Evolutionary conservation across 2,329 filamentous ascomycete species (phyloP).

Genomic region (Septoria linicola): DNA sequence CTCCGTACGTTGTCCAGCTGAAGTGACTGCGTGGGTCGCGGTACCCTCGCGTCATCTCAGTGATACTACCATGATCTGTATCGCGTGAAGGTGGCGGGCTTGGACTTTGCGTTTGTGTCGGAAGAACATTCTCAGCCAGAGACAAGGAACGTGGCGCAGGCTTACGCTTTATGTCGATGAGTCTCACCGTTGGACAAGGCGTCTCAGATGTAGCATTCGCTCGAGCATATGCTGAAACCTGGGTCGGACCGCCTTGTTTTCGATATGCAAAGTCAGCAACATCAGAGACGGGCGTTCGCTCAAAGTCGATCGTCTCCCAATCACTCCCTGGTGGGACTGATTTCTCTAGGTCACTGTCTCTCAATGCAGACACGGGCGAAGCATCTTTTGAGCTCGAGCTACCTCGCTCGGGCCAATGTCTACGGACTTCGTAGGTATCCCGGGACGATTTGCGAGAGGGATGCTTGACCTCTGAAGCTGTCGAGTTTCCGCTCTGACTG

Average conservation of each 20-base stretch:
- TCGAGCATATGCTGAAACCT: slow-evolving; percentile 13
- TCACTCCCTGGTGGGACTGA: slow-evolving; percentile 16
- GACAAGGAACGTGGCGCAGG: slow-evolving; percentile 26
- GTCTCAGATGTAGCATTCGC: slow-evolving; percentile 13
- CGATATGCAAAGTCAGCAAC: slow-evolving; percentile 16
- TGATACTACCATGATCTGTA: slow-evolving; percentile 10
- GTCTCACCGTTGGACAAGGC: slow-evolving; percentile 9
- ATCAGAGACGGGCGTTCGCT: slow-evolving; percentile 29
- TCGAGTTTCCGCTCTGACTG: slow-evolving; percentile 6
- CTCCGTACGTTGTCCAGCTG: slow-evolving; percentile 38
- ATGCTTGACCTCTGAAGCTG: slow-evolving; percentile 1
- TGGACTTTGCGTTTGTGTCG: slow-evolving; percentile 17
- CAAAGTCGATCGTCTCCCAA: slow-evolving; percentile 15
- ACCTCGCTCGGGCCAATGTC: slow-evolving; percentile 7
- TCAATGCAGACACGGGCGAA: slow-evolving; percentile 19
- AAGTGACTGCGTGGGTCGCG: slow-evolving; percentile 33
- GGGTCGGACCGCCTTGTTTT: slow-evolving; percentile 2
- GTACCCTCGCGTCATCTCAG: slow-evolving; percentile 14
- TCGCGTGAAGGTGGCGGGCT: slow-evolving; percentile 22
- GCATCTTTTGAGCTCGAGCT: slow-evolving; percentile 7
- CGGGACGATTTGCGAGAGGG: slow-evolving; percentile 16
- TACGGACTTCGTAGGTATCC: slow-evolving; percentile 12
- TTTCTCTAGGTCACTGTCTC: slow-evolving; percentile 27
- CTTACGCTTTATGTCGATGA: slow-evolving; percentile 32
- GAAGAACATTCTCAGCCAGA: slow-evolving; percentile 26